Evolutionary conservation across 352 stramenopile species (phyloP), one percentile per base, ranked within the genome.

Genomic region (Phytophthora macrochlamydospora): DNA sequence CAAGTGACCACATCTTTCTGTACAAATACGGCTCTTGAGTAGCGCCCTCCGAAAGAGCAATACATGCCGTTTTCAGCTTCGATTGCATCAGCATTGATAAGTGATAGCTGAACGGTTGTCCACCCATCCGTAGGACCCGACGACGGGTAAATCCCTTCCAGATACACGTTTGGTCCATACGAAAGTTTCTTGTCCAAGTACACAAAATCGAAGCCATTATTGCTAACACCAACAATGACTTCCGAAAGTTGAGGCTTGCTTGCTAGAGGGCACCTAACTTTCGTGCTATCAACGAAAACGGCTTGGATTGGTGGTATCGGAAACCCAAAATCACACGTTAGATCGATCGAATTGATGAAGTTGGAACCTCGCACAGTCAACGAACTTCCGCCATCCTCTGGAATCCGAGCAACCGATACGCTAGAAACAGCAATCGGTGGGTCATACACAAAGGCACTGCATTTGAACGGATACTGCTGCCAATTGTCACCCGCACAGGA

Each of bases 161-260:
- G 55, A 45, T 63, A 62, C 8, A 65, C 55, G n/a, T 59, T 68
- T 4, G 48, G 30, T 3, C 54, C 31, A n/a, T 73, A 73, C 2
- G 45, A 33, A 6, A 78, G 31, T 7, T 31, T 7, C 1, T 32
- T 11, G 0, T 60, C 51, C 46, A 61, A 68, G 46, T 61, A 69
- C 0, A 72, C 64, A 28, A 83, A 75, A 18, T 88, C 79, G 2
- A 73, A 29, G 1, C 72, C 69, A 50, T 88, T 86, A 32, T 76
- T 66, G 43, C 67, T 83, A 2, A 85, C 56, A 2, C 72, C 72
- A 35, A 86, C n/a, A 3, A 14, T 38, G 3, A 56, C 13, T 59
- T 55, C 30, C 9, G 51, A 46, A 11, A 61, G 45, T 28, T 30
- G 45, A 38, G 37, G 1, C 3, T 37, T 28, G 9, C 37, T 24